Evolutionary conservation across 306 rosid genomes (phyloP).

Genomic region (Acacia confusa): DNA sequence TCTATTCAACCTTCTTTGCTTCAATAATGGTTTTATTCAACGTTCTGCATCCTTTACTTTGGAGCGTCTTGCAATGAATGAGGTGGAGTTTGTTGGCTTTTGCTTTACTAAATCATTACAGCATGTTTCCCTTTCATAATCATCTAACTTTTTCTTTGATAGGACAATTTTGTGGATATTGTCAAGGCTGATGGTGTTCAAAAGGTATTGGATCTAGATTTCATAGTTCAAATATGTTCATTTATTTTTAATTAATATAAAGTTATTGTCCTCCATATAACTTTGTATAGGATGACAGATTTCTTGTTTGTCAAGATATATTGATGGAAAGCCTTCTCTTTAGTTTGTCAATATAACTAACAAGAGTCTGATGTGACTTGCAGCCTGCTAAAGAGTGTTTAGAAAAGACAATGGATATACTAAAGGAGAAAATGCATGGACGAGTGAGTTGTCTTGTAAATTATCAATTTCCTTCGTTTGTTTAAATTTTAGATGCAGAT

Average conservation of each 20-base stretch:
- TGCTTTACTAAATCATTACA: too few species aligned
- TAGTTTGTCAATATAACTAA: conserved; percentile 12
- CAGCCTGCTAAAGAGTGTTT: conserved; percentile 86
- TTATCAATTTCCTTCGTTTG: conserved; percentile 4
- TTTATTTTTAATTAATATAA: background rate
- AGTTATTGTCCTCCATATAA: too few species aligned
- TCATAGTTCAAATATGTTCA: conserved; percentile 64
- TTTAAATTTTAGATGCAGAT: background rate
- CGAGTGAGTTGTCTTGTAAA: conserved; percentile 57
- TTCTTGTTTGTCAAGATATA: background rate
- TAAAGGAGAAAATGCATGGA: conserved; percentile 83
- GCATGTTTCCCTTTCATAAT: too few species aligned
- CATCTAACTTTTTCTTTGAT: conserved; percentile 14
- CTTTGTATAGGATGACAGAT: background rate
- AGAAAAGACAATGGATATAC: conserved; percentile 70
- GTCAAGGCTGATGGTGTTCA: conserved; percentile 82
- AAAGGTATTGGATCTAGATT: conserved; percentile 69
- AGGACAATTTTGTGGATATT: conserved; percentile 81
- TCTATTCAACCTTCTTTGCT: too few species aligned
- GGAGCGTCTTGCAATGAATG: too few species aligned
- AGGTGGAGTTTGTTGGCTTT: too few species aligned
- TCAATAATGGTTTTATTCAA: too few species aligned
- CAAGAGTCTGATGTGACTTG: conserved; percentile 20
- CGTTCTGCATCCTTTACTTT: too few species aligned
- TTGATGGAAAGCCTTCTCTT: background rate